Evolutionary conservation across 2,329 filamentous ascomycete genomes (phyloP).

Genomic region (Colletotrichum caudatum): DNA sequence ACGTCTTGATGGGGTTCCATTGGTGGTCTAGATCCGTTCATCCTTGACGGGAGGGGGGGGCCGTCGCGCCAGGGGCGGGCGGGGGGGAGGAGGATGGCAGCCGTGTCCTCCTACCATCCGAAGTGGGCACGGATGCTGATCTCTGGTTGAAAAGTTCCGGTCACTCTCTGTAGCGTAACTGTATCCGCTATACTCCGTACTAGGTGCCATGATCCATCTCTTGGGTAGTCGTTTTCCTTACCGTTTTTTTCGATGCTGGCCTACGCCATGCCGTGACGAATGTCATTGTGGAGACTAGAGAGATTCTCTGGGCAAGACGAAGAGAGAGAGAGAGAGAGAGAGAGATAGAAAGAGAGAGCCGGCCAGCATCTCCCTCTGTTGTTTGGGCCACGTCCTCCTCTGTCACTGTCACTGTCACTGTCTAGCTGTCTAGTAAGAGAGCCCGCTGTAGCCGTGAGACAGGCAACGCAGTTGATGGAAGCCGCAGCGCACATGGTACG

Average conservation of each 20-base stretch:
- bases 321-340: neutral
- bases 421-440: constrained; percentile 1
- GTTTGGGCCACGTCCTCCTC: neutral
- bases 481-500: neutral
- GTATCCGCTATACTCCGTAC: too few species aligned
- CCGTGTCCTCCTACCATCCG: constrained; percentile 31
- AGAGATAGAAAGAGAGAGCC: neutral
- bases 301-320: neutral
- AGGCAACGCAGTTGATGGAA: neutral
- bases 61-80: constrained; percentile 11
- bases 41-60: neutral
- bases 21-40: constrained; percentile 32
- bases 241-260: too few species aligned
- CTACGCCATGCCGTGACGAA: too few species aligned
- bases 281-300: neutral
- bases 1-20: constrained; percentile 24
- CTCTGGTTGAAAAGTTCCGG: constrained; percentile 23
- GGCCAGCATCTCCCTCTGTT: neutral
- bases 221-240: neutral
- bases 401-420: neutral
- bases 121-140: constrained; percentile 22
- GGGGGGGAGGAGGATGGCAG: neutral
- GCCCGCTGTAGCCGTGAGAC: neutral
- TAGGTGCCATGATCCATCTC: too few species aligned
- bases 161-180: neutral